These are phyloP conservation scores for Exophiala bonariae DNA, from an alignment of 2,329 filamentous ascomycete species.

Conservation along the genomic window DNA sequence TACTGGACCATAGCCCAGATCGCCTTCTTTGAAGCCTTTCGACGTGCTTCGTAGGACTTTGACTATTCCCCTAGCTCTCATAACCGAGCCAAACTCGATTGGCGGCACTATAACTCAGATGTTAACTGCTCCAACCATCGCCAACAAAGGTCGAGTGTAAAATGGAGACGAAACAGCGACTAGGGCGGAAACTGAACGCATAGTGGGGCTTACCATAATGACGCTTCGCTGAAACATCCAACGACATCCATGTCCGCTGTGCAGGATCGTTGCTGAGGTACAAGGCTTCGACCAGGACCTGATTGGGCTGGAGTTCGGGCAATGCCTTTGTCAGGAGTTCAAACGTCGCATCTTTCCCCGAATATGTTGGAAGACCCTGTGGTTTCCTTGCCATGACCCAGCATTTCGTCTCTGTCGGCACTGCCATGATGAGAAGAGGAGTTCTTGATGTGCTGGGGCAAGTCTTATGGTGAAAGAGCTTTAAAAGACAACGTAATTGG, in stretches of 20 bases:
- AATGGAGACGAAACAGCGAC: too few species aligned
- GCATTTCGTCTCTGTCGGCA: conserved; percentile 4
- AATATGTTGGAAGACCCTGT: conserved; percentile 8
- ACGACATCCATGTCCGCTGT: conserved; percentile 52
- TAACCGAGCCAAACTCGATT: conserved; percentile 41
- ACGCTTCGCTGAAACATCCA: conserved; percentile 34
- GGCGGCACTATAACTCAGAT: too few species aligned
- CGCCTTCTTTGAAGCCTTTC: conserved; percentile 32
- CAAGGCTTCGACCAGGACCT: conserved; percentile 48
- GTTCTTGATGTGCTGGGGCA: too few species aligned
- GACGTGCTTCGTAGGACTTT: conserved; percentile 39
- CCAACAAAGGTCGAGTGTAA: too few species aligned
- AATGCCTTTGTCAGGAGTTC: conserved; percentile 7
- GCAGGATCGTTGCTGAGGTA: conserved; percentile 56
- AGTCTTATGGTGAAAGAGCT: too few species aligned
- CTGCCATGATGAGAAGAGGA: too few species aligned
- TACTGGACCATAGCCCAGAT: conserved; percentile 32
- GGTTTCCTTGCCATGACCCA: conserved; percentile 18
- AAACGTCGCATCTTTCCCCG: conserved; percentile 13
- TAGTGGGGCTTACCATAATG: too few species aligned
- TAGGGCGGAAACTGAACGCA: too few species aligned
- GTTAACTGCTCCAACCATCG: too few species aligned
- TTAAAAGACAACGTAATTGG: too few species aligned
- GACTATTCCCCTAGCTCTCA: conserved; percentile 37
- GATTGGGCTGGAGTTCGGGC: conserved; percentile 32